phyloP scores from a whole-genome alignment of 805 yeast species.

The Naumovozyma dairenensis region DNA sequence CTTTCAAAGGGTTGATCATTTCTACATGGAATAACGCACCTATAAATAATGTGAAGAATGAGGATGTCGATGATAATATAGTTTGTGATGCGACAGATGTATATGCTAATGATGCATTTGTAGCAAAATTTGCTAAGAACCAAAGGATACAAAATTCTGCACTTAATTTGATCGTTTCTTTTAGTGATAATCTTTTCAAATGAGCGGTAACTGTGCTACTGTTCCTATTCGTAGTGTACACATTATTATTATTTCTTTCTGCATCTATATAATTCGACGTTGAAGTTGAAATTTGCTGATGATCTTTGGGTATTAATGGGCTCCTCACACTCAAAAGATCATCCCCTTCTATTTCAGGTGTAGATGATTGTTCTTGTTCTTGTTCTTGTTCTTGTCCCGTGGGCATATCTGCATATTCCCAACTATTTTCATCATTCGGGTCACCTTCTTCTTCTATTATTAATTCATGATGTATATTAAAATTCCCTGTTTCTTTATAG shows the following conservation, averaged over 20 bases:
- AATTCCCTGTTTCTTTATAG: slow-evolving; percentile 24
- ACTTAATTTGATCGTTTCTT: slow-evolving; percentile 65
- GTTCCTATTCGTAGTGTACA: neutral
- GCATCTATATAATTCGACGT: neutral
- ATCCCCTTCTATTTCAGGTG: no score
- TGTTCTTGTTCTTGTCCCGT: slow-evolving; percentile 1
- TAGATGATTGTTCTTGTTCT: neutral
- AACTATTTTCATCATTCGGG: slow-evolving; percentile 3
- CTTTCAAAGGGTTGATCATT: slow-evolving; percentile 49
- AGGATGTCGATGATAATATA: slow-evolving; percentile 81
- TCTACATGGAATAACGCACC: slow-evolving; percentile 72
- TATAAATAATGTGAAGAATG: slow-evolving; percentile 80
- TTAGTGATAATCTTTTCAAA: slow-evolving; percentile 22
- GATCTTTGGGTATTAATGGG: slow-evolving; percentile 13
- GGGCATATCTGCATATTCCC: neutral
- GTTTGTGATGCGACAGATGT: slow-evolving; percentile 94
- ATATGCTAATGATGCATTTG: slow-evolving; percentile 77
- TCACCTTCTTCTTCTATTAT: slow-evolving; percentile 26
- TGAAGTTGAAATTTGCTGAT: neutral
- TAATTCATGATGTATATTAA: slow-evolving; percentile 21
- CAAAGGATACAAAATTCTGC: slow-evolving; percentile 78
- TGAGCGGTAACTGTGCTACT: neutral
- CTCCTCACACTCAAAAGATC: slow-evolving; percentile 3
- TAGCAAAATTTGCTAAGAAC: slow-evolving; percentile 83
- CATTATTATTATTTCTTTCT: no score